These are phyloP conservation scores for Fraxinus paxiana DNA, from an alignment of 305 asterid genomes.

Conservation along the genomic window DNA sequence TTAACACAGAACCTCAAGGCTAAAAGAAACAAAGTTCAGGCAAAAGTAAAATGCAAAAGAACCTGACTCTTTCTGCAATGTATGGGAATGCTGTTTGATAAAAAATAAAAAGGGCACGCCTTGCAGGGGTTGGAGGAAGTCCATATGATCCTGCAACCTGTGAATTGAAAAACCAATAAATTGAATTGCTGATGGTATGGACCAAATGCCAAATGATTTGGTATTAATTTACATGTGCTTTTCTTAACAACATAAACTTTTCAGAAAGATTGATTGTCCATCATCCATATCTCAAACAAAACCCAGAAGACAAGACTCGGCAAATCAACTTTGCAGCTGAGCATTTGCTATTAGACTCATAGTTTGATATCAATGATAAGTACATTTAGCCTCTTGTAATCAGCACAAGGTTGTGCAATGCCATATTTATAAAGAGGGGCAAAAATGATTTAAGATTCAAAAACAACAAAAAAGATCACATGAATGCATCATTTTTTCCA, in stretches of 20 bases:
- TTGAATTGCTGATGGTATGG: constrained; percentile 4
- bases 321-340: constrained; percentile 9
- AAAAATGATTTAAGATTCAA: not conserved
- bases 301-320: constrained; percentile 11
- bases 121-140: constrained; percentile 93
- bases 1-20: constrained; percentile 11
- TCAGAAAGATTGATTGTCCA: not conserved
- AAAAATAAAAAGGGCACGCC: constrained; percentile 84
- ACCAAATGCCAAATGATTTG: not conserved
- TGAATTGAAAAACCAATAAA: constrained; percentile 20
- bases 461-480: not conserved
- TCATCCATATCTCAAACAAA: not conserved
- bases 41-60: not conserved
- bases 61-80: constrained; percentile 95
- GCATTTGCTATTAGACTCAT: not conserved
- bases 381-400: not conserved
- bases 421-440: constrained; percentile 6
- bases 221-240: not conserved
- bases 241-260: constrained; percentile 5
- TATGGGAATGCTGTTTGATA: constrained; percentile 91
- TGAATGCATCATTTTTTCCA: constrained; percentile 1
- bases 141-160: constrained; percentile 88
- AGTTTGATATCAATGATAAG: not conserved
- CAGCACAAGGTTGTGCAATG: constrained; percentile 7
- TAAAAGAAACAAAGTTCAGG: not conserved